Conservation (phyloP, 148 eudicot species). For the Agrostemma githago region DNA sequence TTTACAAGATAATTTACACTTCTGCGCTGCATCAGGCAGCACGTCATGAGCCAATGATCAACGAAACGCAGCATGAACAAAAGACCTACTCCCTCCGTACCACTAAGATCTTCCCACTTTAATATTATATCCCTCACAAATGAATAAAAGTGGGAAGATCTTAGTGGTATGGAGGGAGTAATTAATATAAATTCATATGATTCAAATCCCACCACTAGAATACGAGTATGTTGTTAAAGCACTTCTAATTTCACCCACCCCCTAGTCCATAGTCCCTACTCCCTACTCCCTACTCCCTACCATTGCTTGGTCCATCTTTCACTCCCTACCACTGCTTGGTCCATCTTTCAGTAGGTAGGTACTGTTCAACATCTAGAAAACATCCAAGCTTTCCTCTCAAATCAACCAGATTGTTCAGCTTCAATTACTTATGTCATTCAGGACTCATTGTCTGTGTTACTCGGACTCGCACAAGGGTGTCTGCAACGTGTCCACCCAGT, state of each 20-base stretch:
- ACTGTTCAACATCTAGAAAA: not conserved
- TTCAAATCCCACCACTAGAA: not conserved
- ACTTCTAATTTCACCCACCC: not conserved
- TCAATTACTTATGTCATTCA: not conserved
- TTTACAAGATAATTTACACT: not conserved
- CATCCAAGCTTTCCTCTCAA: not conserved
- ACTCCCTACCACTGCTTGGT: not conserved
- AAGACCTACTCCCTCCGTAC: no score
- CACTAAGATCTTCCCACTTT: no score
- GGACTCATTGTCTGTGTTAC: not conserved
- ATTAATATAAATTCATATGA: not conserved
- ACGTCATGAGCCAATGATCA: not conserved
- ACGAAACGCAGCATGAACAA: not conserved
- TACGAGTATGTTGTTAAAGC: not conserved
- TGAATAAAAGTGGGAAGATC: no score
- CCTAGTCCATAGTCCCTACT: no score
- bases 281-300: no score
- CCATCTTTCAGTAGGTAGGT: not conserved
- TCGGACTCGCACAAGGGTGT: not conserved
- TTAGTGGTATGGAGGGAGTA: no score
- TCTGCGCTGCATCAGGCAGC: not conserved
- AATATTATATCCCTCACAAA: no score
- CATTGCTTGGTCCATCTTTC: not conserved
- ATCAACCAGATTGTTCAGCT: not conserved
- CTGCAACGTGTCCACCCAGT: not conserved